Evolutionary conservation across 1,284 basidiomycete species (phyloP).

Genomic region (Mycena sp.): DNA sequence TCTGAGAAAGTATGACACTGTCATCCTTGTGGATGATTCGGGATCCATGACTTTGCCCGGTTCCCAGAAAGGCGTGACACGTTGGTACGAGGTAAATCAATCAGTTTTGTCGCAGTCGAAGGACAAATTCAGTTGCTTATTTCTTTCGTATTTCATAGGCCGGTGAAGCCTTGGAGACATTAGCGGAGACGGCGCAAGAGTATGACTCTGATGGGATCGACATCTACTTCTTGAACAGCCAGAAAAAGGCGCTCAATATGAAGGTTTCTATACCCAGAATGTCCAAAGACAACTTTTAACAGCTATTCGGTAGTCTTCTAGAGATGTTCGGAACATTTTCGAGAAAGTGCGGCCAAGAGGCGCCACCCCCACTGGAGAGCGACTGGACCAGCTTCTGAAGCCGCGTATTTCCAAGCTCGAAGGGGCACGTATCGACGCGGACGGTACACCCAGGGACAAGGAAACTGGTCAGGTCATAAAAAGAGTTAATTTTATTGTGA

Average conservation of each 20-base stretch:
- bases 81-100: conserved; percentile 56
- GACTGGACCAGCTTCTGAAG: conserved; percentile 27
- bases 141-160: conserved; percentile 48
- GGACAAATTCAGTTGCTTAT: not conserved
- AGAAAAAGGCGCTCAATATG: conserved; percentile 42
- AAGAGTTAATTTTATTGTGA: conserved; percentile 66
- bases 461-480: conserved; percentile 50
- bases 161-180: conserved; percentile 49
- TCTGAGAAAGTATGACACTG: conserved; percentile 58
- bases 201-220: conserved; percentile 63
- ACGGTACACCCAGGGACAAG: conserved; percentile 38
- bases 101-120: too few species aligned
- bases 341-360: conserved; percentile 10
- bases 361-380: conserved; percentile 24
- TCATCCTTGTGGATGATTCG: conserved; percentile 68
- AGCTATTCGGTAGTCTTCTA: conserved; percentile 26
- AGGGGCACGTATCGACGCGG: conserved; percentile 17
- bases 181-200: conserved; percentile 52
- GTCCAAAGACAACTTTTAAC: conserved; percentile 1
- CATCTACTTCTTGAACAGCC: conserved; percentile 57
- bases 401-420: conserved; percentile 15
- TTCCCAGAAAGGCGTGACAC: conserved; percentile 35
- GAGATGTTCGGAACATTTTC: conserved; percentile 19
- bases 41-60: conserved; percentile 54
- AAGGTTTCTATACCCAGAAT: conserved; percentile 42